phyloP scores from a whole-genome alignment of 768 basidiomycete species.

The Suillus paluster region DNA sequence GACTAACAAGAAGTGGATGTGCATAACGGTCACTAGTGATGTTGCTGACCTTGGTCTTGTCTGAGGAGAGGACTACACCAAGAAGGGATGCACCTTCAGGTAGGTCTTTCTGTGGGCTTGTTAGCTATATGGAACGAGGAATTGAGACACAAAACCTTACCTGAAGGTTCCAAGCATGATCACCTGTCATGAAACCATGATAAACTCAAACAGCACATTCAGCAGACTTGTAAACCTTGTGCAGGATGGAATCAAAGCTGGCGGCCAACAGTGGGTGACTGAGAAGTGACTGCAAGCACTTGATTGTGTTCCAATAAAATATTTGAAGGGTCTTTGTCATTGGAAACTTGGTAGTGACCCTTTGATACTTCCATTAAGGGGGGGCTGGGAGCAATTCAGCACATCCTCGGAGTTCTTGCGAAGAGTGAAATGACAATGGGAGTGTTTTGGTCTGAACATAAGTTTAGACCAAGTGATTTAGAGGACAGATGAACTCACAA shows the following conservation, averaged over 20 bases:
- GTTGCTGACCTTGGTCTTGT: conserved; percentile 33
- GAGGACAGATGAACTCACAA: conserved; percentile 20
- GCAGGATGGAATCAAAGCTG: conserved; percentile 20
- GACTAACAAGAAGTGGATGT: conserved; percentile 16
- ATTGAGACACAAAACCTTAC: conserved; percentile 11
- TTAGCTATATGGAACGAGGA: background rate
- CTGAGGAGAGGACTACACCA: conserved; percentile 33
- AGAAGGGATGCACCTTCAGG: conserved; percentile 32
- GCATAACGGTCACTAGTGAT: conserved; percentile 8
- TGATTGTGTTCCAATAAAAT: background rate
- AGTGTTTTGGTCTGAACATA: background rate
- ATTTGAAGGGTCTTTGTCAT: background rate
- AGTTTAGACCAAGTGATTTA: conserved; percentile 19
- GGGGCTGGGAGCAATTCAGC: background rate
- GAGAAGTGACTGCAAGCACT: background rate
- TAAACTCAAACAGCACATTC: conserved; percentile 16
- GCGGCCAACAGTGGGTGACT: background rate
- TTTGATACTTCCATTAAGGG: background rate
- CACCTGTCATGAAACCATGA: conserved; percentile 28
- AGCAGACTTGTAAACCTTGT: conserved; percentile 13
- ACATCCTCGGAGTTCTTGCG: background rate
- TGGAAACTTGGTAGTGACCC: background rate
- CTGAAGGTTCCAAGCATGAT: conserved; percentile 32
- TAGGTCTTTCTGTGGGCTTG: conserved; percentile 16
- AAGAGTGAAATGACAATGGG: background rate